Conservation (phyloP, 768 basidiomycete species). For the Agaricus sinodeliciosus region DNA sequence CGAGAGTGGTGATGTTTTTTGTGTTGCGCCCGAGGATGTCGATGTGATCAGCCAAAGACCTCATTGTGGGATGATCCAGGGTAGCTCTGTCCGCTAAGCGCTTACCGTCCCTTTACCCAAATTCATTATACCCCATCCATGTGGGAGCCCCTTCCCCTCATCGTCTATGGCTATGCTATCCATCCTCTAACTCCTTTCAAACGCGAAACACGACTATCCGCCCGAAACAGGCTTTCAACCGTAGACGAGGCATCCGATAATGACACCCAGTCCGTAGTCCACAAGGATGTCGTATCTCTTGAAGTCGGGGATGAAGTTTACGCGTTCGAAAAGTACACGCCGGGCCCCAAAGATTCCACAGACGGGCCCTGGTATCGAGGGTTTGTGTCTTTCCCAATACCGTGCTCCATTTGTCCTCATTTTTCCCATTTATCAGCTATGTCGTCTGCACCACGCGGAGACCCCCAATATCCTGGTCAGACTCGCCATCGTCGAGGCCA, state of each 20-base stretch:
- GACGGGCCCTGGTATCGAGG: conserved; percentile 92
- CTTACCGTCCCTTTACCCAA: conserved; percentile 4
- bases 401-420: conserved; percentile 8
- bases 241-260: conserved; percentile 60
- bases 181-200: conserved; percentile 76
- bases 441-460: conserved; percentile 79
- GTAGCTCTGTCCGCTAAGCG: conserved; percentile 1
- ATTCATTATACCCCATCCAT: conserved; percentile 17
- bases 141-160: conserved; percentile 51
- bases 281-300: conserved; percentile 75
- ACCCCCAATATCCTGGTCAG: conserved; percentile 63
- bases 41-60: conserved; percentile 59
- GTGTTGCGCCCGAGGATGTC: conserved; percentile 56
- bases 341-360: conserved; percentile 57
- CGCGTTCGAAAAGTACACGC: conserved; percentile 89
- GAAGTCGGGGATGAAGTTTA: conserved; percentile 97
- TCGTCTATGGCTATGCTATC: conserved; percentile 89
- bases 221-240: conserved; percentile 50
- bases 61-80: conserved; percentile 24
- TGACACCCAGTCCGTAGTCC: conserved; percentile 42
- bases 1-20: conserved; percentile 42
- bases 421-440: conserved; percentile 42
- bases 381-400: conserved; percentile 39
- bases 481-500: conserved; percentile 35
- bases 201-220: conserved; percentile 60